Base-by-base conservation (phyloP, 2,329 filamentous ascomycete species). In the Celoporthe dispersa region DNA sequence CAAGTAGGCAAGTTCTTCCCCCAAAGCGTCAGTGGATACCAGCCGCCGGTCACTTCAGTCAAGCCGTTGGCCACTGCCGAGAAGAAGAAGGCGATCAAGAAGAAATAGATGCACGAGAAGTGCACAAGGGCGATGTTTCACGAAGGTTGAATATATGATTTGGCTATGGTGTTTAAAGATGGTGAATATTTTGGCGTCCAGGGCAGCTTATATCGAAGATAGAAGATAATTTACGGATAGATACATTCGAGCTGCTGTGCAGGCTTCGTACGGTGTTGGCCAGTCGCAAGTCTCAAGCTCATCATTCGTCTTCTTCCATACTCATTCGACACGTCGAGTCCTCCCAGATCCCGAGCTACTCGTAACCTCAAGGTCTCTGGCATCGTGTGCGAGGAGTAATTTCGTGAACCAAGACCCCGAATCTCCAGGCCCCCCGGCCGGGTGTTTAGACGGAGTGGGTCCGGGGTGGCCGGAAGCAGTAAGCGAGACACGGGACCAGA, bases 1-100 rank as follows among this genome's bases (percentile, higher is more conserved):
- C 87, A 91, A 69, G 93, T 98, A 4, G 92, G 92, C 72, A 94
- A 89, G 79, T 97, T 98, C 78, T 80, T 98, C 66, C 96, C 96
- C 19, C 28, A 64, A 37, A 79, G 82, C 3, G 65, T 86, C 14
- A 75, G 70, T 2, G 78, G 81, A 0, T 89, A 87, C 75, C 78
- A 78, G 73, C 74, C 82, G 16, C 81, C 81, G 8, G 72, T 70
- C n/a, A 72, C 60, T 65, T 81, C 82, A 70, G 84, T 84, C 0
- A 86, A 84, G 75, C 85, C 87, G 31, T 61, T 57, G 28, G 51
- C 53, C 53, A 48, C 16, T 14, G 31, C 51, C 9, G 25, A 35
- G 35, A 28, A 16, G 28, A 53, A 41, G 48, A 67, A 66, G 55
- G 41, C 37, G 22, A 69, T 55, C 57, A 48, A 64, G 39, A 28